A percentile compares a stretch with the other conserved stretches of the same genome.
Conservation (phyloP, 108 stramenopile species). For the Cyclotella baltica region DNA sequence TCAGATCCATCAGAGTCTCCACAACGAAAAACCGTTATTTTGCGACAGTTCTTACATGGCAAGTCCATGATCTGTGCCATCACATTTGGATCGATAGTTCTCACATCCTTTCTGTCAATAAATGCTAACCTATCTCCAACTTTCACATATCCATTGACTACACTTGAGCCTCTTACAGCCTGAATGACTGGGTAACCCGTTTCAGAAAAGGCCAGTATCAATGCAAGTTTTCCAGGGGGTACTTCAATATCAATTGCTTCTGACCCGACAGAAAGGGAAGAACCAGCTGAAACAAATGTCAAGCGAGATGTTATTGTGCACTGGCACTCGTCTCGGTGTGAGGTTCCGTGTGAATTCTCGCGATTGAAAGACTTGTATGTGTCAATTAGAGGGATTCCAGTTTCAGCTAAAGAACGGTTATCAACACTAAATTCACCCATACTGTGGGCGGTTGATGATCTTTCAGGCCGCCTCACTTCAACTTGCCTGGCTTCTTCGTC, state of each 20-base stretch:
- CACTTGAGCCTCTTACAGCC: background rate
- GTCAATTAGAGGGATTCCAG: background rate
- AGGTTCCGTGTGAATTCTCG: background rate
- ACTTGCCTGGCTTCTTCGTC: background rate
- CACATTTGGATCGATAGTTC: background rate
- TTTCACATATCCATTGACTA: background rate
- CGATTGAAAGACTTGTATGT: background rate
- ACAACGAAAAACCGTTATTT: slow-evolving; percentile 12
- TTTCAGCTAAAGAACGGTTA: background rate
- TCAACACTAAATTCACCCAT: background rate
- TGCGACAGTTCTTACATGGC: background rate
- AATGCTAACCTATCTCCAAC: slow-evolving; percentile 4
- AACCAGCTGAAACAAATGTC: background rate
- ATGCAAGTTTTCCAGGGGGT: background rate
- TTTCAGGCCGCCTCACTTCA: background rate
- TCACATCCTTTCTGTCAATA: slow-evolving; percentile 1
- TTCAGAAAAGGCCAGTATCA: slow-evolving; percentile 12
- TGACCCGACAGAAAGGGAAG: background rate
- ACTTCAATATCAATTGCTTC: background rate
- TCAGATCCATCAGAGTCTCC: too few species aligned
- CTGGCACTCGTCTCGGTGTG: background rate
- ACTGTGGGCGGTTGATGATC: background rate
- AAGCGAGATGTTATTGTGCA: background rate
- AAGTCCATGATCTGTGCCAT: background rate
- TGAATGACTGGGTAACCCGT: slow-evolving; percentile 1